A percentile compares a stretch with the other conserved stretches of the same genome.
These are phyloP conservation scores for Sarocladium brachiariae DNA, from an alignment of 2,329 filamentous ascomycete species.

Conservation along the genomic window DNA sequence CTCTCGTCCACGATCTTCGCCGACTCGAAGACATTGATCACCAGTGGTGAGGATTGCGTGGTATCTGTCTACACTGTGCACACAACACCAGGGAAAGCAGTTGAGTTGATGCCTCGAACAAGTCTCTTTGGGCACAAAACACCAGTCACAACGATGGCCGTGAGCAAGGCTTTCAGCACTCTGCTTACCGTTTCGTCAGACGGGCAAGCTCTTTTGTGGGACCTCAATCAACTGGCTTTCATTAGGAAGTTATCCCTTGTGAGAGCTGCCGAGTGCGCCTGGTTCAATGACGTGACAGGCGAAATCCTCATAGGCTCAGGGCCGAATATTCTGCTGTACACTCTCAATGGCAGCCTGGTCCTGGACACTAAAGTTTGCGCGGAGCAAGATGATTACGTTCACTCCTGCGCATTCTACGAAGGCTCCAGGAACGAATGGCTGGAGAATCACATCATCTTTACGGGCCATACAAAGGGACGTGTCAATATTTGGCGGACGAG, in stretches of 20 bases:
- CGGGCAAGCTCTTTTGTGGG: slow-evolving; percentile 84
- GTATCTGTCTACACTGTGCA: slow-evolving; percentile 75
- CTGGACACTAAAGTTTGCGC: slow-evolving; percentile 75
- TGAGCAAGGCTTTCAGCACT: slow-evolving; percentile 82
- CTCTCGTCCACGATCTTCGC: slow-evolving; percentile 78
- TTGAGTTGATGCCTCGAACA: slow-evolving; percentile 72
- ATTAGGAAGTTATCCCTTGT: slow-evolving; percentile 63
- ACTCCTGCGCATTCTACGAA: slow-evolving; percentile 87
- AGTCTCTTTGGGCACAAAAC: slow-evolving; percentile 87
- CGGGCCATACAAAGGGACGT: slow-evolving; percentile 74
- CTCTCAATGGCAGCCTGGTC: slow-evolving; percentile 78
- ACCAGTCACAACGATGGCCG: slow-evolving; percentile 73
- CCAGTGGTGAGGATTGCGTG: slow-evolving; percentile 86
- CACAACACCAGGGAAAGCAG: slow-evolving; percentile 55
- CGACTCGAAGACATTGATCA: slow-evolving; percentile 85
- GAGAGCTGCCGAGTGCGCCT: slow-evolving; percentile 61
- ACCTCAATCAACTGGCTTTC: slow-evolving; percentile 84
- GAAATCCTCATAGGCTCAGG: slow-evolving; percentile 82
- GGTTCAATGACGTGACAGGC: slow-evolving; percentile 84
- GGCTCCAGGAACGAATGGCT: slow-evolving; percentile 87
- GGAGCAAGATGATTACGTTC: slow-evolving; percentile 62
- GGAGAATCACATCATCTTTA: slow-evolving; percentile 79
- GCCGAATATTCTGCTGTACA: slow-evolving; percentile 69
- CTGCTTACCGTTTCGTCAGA: slow-evolving; percentile 78
- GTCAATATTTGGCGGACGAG: slow-evolving; percentile 71